Percentiles rank a stretch among this genome's conserved stretches.
phyloP scores from a whole-genome alignment of 192 early-diverging fungal genomes.

The Backusella luteola region DNA sequence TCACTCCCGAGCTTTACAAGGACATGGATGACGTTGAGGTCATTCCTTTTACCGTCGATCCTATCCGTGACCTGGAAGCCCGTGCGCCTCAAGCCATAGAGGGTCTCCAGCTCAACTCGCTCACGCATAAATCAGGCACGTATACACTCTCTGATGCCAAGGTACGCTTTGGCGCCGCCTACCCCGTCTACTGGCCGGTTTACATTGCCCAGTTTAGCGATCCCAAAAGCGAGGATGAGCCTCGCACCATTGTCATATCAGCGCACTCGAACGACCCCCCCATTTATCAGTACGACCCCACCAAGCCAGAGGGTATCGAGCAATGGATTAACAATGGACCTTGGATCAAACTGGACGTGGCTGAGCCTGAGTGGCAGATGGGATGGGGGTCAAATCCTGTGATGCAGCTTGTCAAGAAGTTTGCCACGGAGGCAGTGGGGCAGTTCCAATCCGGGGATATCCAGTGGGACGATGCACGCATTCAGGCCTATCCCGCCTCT shows the following conservation, averaged over 20 bases:
- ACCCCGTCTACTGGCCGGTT: conserved; percentile 37
- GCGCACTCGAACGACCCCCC: conserved; percentile 25
- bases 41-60: conserved; percentile 26
- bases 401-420: conserved; percentile 1
- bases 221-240: background rate
- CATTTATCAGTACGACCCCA: conserved; percentile 25
- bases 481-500: conserved; percentile 16
- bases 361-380: conserved; percentile 28
- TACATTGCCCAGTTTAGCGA: conserved; percentile 31
- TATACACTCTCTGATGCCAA: conserved; percentile 3
- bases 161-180: conserved; percentile 19
- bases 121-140: background rate
- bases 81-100: background rate
- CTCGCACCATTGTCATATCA: conserved; percentile 22
- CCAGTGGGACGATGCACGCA: conserved; percentile 32
- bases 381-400: background rate
- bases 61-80: conserved; percentile 16
- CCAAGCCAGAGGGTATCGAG: background rate
- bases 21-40: conserved; percentile 22
- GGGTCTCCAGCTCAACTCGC: background rate
- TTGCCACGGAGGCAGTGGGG: conserved; percentile 8
- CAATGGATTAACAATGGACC: conserved; percentile 35
- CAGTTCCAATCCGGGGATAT: background rate
- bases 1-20: background rate
- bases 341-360: conserved; percentile 29